Evolutionary conservation across 192 early-diverging fungal species (phyloP).

Genomic region (Haplosporangium gracile): DNA sequence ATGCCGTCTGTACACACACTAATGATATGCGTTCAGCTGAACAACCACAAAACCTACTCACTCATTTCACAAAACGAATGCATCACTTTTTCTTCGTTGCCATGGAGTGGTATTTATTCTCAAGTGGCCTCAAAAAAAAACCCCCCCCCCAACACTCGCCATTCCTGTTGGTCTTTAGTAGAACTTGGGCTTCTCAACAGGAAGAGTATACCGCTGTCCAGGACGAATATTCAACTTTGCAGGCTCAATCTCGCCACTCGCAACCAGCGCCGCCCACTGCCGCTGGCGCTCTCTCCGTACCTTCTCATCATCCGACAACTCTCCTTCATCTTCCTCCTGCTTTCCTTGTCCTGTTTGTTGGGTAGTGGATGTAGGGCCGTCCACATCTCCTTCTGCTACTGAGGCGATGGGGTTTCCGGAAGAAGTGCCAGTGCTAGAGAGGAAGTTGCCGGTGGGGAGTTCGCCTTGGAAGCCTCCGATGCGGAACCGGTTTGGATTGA

Average conservation of each 20-base stretch:
- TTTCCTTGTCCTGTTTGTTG: neutral
- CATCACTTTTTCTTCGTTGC: too few relatives aligned
- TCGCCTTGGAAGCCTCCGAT: slow-evolving; percentile 29
- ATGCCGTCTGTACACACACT: too few relatives aligned
- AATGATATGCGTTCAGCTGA: too few relatives aligned
- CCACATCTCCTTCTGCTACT: neutral
- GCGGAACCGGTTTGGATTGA: slow-evolving; percentile 17
- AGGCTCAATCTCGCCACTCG: slow-evolving; percentile 4
- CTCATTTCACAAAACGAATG: too few relatives aligned
- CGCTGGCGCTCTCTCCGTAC: slow-evolving; percentile 8
- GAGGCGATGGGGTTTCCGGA: neutral
- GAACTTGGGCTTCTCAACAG: slow-evolving; percentile 42
- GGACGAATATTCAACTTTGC: neutral
- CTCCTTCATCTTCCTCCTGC: slow-evolving; percentile 11
- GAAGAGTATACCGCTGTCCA: slow-evolving; percentile 25
- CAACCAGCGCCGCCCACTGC: slow-evolving; percentile 10
- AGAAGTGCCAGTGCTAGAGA: neutral
- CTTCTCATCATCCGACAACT: slow-evolving; percentile 23
- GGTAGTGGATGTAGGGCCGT: neutral
- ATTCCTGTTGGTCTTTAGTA: neutral
- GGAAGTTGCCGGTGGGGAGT: neutral
- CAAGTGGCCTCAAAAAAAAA: too few relatives aligned
- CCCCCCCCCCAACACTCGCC: neutral
- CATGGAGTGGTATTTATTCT: too few relatives aligned
- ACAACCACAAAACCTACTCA: too few relatives aligned